Evolutionary conservation across 208 protist genomes (phyloP).

Genomic region (Wallacemonas collosoma): DNA sequence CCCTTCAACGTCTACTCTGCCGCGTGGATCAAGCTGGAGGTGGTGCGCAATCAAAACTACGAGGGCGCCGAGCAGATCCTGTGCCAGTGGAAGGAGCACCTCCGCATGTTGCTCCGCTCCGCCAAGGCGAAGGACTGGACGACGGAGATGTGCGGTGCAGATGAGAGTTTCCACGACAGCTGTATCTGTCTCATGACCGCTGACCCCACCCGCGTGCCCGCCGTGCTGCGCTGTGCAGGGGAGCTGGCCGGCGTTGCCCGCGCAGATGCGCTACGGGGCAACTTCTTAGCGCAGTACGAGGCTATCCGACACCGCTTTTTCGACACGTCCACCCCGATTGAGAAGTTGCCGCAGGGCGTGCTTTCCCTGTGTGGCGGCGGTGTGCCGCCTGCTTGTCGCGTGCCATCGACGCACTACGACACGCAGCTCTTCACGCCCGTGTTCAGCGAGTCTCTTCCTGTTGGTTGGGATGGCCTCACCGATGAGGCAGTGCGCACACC

Average conservation of each 20-base stretch:
- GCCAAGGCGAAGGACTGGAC: constrained; percentile 51
- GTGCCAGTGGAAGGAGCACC: constrained; percentile 79
- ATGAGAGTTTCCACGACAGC: constrained; percentile 65
- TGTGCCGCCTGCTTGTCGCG: neutral
- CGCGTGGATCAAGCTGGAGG: constrained; percentile 70
- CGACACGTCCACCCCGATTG: neutral
- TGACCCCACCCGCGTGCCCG: constrained; percentile 19
- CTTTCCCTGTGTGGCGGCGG: neutral
- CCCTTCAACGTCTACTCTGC: constrained; percentile 83
- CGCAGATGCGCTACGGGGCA: constrained; percentile 9
- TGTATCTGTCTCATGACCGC: constrained; percentile 51
- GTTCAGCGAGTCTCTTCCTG: neutral
- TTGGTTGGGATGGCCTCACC: neutral
- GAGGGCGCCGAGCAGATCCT: constrained; percentile 45
- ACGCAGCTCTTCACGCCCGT: constrained; percentile 2
- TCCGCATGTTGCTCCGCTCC: constrained; percentile 69
- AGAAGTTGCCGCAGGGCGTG: neutral
- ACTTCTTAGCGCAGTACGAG: constrained; percentile 31
- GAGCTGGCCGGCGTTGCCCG: constrained; percentile 31
- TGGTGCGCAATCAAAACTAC: constrained; percentile 58
- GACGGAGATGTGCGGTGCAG: constrained; percentile 65
- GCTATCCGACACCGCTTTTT: constrained; percentile 41
- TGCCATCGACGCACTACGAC: constrained; percentile 9
- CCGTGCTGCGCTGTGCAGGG: constrained; percentile 37
- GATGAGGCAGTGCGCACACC: neutral